Base-by-base conservation (phyloP, 768 basidiomycete genomes). In the Phaffia australis region DNA sequence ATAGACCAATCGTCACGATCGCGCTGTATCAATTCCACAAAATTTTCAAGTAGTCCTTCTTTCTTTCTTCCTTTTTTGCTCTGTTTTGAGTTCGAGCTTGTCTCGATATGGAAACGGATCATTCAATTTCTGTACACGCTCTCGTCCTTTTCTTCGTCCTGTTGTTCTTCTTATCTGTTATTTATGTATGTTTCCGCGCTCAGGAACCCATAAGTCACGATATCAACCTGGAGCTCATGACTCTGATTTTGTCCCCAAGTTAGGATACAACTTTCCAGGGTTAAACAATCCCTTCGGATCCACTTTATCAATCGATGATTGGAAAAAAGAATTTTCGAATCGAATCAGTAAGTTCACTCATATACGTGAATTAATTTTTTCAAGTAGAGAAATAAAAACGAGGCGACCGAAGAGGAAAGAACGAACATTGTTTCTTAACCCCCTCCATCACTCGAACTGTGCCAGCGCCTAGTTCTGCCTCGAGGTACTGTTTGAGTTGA, bases 381-480 rank as follows among this genome's bases (percentile, higher is more conserved):
- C 23, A 27, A 52, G n/a, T 14, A 32, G 21, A 19, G 30, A 21
- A 15, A 19, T 21, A 49, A 25, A 19, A 11, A 15, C 16, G 14
- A 19, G 23, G 3, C 1, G 8, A 27, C 29, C n/a, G 49, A 63
- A 5, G 2, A 1, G 16, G 16, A n/a, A 27, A 42, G 7, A 21
- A 66, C 59, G 69, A 58, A 76, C 75, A 46, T 8, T 85, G 81
- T 52, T 77, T 77, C 77, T 94, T 97, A 71, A 95, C 81, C 21
- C 80, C 82, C 79, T 83, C 84, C 90, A 95, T 91, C 14, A 94
- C 77, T 54, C 83, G 82, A 18, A 95, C 85, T 0, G 91, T 93
- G 2, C 84, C 85, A 59, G 79, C 79, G 0, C 92, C 92, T 0
- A 97, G 81, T 75, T 97, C 93, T 27, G 85, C 81, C 23, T 78